Conservation (phyloP, 345 rosid species). For the Populus nigra region DNA sequence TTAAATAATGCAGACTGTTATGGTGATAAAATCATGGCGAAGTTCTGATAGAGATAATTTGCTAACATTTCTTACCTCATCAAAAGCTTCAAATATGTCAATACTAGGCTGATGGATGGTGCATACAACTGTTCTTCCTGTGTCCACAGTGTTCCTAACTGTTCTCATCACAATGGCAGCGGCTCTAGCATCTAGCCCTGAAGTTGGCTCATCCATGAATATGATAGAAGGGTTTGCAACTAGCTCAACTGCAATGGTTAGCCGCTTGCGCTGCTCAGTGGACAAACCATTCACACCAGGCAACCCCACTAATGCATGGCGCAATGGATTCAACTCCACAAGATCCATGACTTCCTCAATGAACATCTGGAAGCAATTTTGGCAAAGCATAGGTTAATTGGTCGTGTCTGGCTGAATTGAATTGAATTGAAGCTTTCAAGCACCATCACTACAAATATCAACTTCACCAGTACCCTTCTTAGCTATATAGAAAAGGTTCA, state of each 20-base stretch:
- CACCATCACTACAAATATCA: background rate
- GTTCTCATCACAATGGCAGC: constrained; percentile 96
- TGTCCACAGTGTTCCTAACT: constrained; percentile 88
- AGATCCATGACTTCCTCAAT: constrained; percentile 87
- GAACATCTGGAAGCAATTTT: constrained; percentile 22
- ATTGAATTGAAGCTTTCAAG: background rate
- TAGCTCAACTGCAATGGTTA: constrained; percentile 87
- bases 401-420: background rate
- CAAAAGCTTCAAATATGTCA: constrained; percentile 88
- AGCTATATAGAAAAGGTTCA: background rate
- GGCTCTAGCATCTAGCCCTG: constrained; percentile 94
- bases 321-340: constrained; percentile 60
- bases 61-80: constrained; percentile 52
- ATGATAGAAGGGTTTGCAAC: constrained; percentile 93
- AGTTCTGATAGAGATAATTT: background rate
- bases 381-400: background rate
- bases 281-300: constrained; percentile 84
- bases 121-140: constrained; percentile 90
- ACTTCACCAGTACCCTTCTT: background rate
- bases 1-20: background rate
- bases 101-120: constrained; percentile 96
- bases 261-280: constrained; percentile 82
- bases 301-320: constrained; percentile 76
- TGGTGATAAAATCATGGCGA: background rate
- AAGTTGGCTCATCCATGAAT: constrained; percentile 97